A percentile compares a stretch with the other conserved stretches of the same genome.
Evolutionary conservation across 805 yeast genomes (phyloP).

Genomic region (Wickerhamomyces hampshirensis): DNA sequence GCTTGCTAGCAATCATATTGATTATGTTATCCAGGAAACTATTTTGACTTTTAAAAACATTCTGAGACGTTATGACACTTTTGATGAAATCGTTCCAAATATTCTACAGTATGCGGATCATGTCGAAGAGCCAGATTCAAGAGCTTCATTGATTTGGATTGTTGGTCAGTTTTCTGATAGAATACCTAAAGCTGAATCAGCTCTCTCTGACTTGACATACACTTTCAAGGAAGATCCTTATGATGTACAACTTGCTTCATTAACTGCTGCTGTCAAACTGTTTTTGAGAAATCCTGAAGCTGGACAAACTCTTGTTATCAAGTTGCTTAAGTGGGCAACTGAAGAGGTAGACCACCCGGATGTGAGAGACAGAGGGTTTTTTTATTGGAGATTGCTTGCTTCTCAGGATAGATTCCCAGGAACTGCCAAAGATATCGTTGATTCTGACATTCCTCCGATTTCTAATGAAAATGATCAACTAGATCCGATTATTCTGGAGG

Average conservation of each 20-base stretch:
- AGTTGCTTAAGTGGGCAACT: constrained; percentile 60
- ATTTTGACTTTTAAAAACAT: constrained; percentile 73
- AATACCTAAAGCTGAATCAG: constrained; percentile 37
- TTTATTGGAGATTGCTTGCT: constrained; percentile 80
- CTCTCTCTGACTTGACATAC: constrained; percentile 38
- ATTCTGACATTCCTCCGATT: constrained; percentile 58
- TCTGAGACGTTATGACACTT: constrained; percentile 68
- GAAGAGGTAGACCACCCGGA: constrained; percentile 81
- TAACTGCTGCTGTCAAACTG: constrained; percentile 71
- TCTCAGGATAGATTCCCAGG: constrained; percentile 35
- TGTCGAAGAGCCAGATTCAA: constrained; percentile 75
- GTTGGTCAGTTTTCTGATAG: constrained; percentile 62
- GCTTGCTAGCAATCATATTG: constrained; percentile 57
- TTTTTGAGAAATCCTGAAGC: constrained; percentile 52
- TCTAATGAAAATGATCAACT: constrained; percentile 62
- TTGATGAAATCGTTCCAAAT: constrained; percentile 37
- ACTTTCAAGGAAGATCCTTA: constrained; percentile 58
- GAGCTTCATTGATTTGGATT: constrained; percentile 78
- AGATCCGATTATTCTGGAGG: constrained; percentile 69
- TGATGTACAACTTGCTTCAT: constrained; percentile 67
- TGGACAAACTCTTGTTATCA: constrained; percentile 54
- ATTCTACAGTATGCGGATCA: constrained; percentile 41
- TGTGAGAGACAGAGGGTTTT: constrained; percentile 75
- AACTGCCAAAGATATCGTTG: constrained; percentile 48
- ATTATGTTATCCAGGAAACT: constrained; percentile 77